Base-by-base conservation (phyloP, 2,329 filamentous ascomycete genomes). In the Ophiocordyceps australis region DNA sequence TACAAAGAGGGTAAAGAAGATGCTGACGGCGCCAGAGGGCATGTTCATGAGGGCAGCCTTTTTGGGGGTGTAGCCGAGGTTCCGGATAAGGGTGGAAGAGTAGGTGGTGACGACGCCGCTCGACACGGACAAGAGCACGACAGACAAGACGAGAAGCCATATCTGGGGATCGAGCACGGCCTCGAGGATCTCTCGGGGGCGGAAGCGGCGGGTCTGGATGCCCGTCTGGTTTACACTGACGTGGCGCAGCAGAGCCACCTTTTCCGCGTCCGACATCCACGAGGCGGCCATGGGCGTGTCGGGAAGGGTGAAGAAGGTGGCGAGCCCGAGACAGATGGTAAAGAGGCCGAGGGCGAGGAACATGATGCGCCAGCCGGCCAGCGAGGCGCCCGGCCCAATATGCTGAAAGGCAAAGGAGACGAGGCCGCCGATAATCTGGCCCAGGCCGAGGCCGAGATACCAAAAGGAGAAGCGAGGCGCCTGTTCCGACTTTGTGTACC, bases 351-450 rank as follows among this genome's bases (percentile, higher is more conserved):
- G 70, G 9, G 74, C 62, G 24, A 79, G 67, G 44, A 80, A 80
- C 14, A 79, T 59, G 64, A 65, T 74, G 5, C 69, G 55, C 74
- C 74, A 81, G 4, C 73, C 73, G n/a, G 65, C 52, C 3, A 62
- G 59, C 2, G 55, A 45, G 4, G 74, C 49, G 2, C 66, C 71
- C 4, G 49, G 48, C 1, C 36, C 55, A 45, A 57, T 49, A 9
- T 65, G 57, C 38, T 70, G 65, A 41, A 68, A 70, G 22, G 48
- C 65, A 33, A 58, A 72, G 0, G 67, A 70, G 25, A 82, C 74
- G 5, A 70, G 62, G 2, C 66, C 67, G 3, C 66, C 63, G 14
- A 74, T 54, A n/a, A 73, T 65, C 44, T 73, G 67, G 5, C 65
- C 65, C 4, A 67, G 44, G 2, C 69, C 68, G 9, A 73, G 50